Evolutionary conservation across 257 asterid species (phyloP).

Genomic region (Nicotiana sylvestris): DNA sequence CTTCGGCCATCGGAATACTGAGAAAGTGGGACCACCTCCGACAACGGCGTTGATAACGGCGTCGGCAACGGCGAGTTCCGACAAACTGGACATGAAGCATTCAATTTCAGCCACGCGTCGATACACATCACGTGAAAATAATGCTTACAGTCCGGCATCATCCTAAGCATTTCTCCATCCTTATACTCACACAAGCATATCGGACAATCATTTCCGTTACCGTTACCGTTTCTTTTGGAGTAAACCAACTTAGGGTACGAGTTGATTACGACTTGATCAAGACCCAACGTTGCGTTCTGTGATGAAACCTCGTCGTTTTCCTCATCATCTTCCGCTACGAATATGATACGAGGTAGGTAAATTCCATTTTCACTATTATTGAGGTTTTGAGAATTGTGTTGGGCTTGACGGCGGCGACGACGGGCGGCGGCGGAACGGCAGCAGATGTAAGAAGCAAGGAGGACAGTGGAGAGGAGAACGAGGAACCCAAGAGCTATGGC

Average conservation of each 20-base stretch:
- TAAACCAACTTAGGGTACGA: conserved; percentile 73
- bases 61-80: conserved; percentile 95
- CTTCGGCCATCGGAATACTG: conserved; percentile 88
- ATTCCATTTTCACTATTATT: conserved; percentile 42
- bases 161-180: conserved; percentile 79
- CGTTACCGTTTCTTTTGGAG: conserved; percentile 33
- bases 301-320: conserved; percentile 32
- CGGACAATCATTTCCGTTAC: conserved; percentile 57
- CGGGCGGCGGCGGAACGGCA: conserved; percentile 64
- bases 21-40: conserved; percentile 96
- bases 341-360: conserved; percentile 72
- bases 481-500: conserved; percentile 68
- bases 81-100: conserved; percentile 85
- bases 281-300: conserved; percentile 54
- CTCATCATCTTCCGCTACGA: conserved; percentile 79
- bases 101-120: conserved; percentile 91
- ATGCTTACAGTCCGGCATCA: conserved; percentile 92
- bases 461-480: conserved; percentile 59
- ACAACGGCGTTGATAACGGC: conserved; percentile 87
- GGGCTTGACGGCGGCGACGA: conserved; percentile 42
- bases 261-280: conserved; percentile 73
- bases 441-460: conserved; percentile 70
- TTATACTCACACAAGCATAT: conserved; percentile 83
- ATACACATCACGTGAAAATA: conserved; percentile 80
- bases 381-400: not conserved